Conservation (phyloP, 306 rosid genomes). For the Quercus variabilis region DNA sequence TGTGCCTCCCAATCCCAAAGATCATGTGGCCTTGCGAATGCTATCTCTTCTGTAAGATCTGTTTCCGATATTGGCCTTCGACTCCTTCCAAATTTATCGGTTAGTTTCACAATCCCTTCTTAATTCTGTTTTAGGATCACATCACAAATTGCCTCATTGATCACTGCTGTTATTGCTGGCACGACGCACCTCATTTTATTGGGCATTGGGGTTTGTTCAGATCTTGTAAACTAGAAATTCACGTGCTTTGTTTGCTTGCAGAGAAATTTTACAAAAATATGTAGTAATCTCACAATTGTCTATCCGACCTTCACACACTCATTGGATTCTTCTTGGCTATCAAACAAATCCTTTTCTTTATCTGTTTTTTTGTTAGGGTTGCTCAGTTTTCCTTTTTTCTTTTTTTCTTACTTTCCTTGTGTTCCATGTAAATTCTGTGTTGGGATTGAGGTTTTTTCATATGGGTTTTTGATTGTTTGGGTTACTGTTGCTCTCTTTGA, state of each 20-base stretch:
- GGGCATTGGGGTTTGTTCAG: not conserved
- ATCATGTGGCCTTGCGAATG: not conserved
- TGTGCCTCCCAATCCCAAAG: no score
- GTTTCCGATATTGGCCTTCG: slow-evolving; percentile 31
- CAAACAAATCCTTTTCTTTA: not conserved
- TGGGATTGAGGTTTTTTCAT: no score
- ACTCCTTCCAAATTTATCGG: slow-evolving; percentile 44
- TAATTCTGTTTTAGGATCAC: not conserved
- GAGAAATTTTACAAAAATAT: not conserved
- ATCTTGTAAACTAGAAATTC: not conserved
- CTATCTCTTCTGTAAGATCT: not conserved
- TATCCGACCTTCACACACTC: not conserved
- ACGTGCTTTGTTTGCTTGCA: not conserved
- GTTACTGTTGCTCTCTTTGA: no score
- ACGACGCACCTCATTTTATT: no score
- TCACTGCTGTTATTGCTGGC: not conserved
- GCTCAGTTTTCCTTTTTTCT: not conserved
- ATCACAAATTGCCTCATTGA: not conserved
- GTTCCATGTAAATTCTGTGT: no score
- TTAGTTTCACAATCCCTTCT: slow-evolving; percentile 16
- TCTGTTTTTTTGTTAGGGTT: not conserved
- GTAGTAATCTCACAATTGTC: not conserved
- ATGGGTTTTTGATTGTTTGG: no score
- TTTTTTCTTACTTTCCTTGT: not conserved
- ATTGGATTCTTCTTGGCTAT: not conserved